phyloP scores from a whole-genome alignment of 768 basidiomycete species.

The Tylopilus balloui region DNA sequence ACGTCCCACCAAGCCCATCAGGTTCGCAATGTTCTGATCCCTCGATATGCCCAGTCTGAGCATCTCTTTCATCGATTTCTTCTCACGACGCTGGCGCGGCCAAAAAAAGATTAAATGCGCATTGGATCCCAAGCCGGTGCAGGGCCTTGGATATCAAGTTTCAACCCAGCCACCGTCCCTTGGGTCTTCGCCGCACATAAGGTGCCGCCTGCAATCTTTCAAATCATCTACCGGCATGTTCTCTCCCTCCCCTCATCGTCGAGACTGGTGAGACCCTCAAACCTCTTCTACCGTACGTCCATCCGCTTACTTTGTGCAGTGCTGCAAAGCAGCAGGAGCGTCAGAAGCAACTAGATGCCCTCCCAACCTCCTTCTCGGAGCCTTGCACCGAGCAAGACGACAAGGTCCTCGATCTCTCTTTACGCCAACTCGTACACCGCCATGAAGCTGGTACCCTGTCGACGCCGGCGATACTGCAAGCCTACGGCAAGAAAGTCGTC shows the following conservation, averaged over 20 bases:
- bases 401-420: conserved; percentile 34
- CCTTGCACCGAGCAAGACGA: conserved; percentile 34
- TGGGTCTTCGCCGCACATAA: conserved; percentile 5
- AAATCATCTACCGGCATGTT: conserved; percentile 21
- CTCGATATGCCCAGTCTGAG: no score
- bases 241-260: conserved; percentile 22
- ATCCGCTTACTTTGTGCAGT: conserved; percentile 16
- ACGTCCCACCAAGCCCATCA: not conserved
- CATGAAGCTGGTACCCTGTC: conserved; percentile 28
- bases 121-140: no score
- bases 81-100: conserved; percentile 9
- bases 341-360: conserved; percentile 25
- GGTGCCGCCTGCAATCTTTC: not conserved
- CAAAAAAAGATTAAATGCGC: not conserved
- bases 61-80: conserved; percentile 2
- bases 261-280: conserved; percentile 26
- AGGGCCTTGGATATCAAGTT: no score
- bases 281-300: not conserved
- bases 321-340: conserved; percentile 34
- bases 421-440: conserved; percentile 34
- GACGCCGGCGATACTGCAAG: conserved; percentile 31
- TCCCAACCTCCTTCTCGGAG: conserved; percentile 28
- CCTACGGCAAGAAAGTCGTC: conserved; percentile 40
- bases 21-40: not conserved
- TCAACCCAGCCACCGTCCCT: not conserved